Base-by-base conservation (phyloP, 1,284 basidiomycete species). In the Naganishia albida region DNA sequence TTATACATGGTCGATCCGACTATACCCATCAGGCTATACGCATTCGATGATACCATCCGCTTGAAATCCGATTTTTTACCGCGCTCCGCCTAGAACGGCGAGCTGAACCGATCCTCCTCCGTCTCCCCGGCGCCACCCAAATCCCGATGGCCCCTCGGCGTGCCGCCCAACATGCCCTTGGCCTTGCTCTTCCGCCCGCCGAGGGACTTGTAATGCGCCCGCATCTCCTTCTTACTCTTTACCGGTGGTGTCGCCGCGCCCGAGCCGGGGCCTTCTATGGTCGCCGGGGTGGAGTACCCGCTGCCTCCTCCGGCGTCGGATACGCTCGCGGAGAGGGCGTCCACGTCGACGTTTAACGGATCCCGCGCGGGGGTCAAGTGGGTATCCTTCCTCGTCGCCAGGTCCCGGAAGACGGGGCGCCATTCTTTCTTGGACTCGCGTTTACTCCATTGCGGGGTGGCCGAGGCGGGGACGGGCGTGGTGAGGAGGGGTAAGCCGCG, bases 161-260 rank as follows among this genome's bases (percentile, higher is more conserved):
- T 38, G 7, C 76, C 77, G 18, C 77, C 78, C 73, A 78, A 75
- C 69, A 73, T 91, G 53, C 80, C 82, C 77, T 87, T 89, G 6
- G 71, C 70, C 68, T 80, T 79, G 10, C 85, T 81, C 80, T 93
- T 94, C 68, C 91, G 83, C 12, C 91, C 91, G 20, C 88, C 88
- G 8, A 93, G 80, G 62, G 91, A 88, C 80, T 93, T 93, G 80
- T 94, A 94, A 82, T 87, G 87, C 73, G 88, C 88, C 43, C 91
- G 83, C 85, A 92, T 91, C 76, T 92, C 90, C 1, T 85, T 66
- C 78, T 92, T 93, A 43, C 84, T 84, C 44, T 88, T 88, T 28
- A 18, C 18, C 55, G 74, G 73, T 18, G 79, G 82, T 20, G 82
- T 80, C 16, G 80, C 71, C 0, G 78, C 75, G 59, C 87, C 84